Base-by-base conservation (phyloP, 2,329 filamentous ascomycete species). In the Pseudopyrenochaeta lycopersici region DNA sequence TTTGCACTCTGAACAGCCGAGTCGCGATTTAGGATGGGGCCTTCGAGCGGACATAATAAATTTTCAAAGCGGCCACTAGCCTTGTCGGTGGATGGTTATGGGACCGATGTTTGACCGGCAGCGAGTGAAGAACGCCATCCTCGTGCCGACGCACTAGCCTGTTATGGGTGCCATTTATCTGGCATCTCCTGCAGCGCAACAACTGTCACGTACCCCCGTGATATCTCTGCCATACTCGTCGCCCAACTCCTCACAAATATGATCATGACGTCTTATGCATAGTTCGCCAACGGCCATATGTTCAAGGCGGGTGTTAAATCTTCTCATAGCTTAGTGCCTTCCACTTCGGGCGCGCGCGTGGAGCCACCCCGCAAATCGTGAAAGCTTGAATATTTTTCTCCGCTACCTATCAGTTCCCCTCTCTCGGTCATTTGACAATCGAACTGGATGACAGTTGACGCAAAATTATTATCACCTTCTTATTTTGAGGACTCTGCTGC, bases 1-100 rank as follows among this genome's bases (percentile, higher is more conserved):
- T 21, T 63, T 66, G 35, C 63, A 67, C 38, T 54, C 46, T n/a
- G 41, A 12, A 15, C 63, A 66, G 4, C 58, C 56, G 6, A 55
- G 21, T 49, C 41, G 58, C 6, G 58, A 49, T 38, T 64, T 63
- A 3, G 29, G 35, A 40, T 63, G 61, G n/a, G 57, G 43, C 36
- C 49, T 61, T 17, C 52, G 55, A 6, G 46, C 40, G 15, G 52
- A 35, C 52, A 59, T 58, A 12, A 17, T n/a, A 30, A 12, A 4
- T 23, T 29, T n/a, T 14, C 17, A 14, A 30, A 30, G 40, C 12
- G 11, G 40, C 27, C 27, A 15, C 3, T 15, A 10, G 21, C 15
- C 23, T 42, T 12, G 21, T 42, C 7, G n/a, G 40, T 10, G 12
- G 14, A 7, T 41, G 40, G 14, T 17, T 14, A 10, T 23, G 10